Evolutionary conservation across 1,284 basidiomycete genomes (phyloP), one percentile per base, ranked within the genome.

Genomic region (Rhodotorula sp.): DNA sequence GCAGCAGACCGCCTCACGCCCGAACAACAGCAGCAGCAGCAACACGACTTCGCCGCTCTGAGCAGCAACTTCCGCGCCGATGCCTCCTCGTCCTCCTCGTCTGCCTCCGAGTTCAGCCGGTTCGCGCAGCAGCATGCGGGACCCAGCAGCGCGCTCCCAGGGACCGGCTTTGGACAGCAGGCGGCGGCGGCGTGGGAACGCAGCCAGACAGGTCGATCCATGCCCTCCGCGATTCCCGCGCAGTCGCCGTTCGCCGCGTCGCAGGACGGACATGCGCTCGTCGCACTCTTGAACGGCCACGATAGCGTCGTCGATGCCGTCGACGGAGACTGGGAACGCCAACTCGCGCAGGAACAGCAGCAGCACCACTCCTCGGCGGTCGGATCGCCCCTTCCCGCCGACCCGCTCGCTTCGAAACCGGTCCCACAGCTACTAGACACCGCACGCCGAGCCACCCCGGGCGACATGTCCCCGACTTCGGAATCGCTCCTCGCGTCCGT

Each of bases 241-340:
- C 55, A 43, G 58, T 47, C 31, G 12, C 7, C n/a, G 52, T 4
- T n/a, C 21, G 55, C 54, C 28, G 31, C 4, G 23, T 48, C n/a
- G 5, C 49, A 48, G 18, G 73, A 75, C 49, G 73, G 73, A 8
- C 23, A 38, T 6, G 73, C 67, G 31, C 19, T 75, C 23, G 34
- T 55, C 3, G 52, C 52, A 1, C 60, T 75, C 18, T 31, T 75
- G 12, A 26, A 4, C 1, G 59, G 54, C 2, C 34, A 21, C n/a
- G 45, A 26, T 10, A 43, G 38, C 2, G 8, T 47, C 8, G 28
- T 62, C 15, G 70, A 67, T 6, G 50, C 61, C 21, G 52, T 66
- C 10, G 65, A 74, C 38, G 70, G 66, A 2, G 72, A 72, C 18
- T 76, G 72, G 72, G 70, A 71, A n/a, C n/a, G 12, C 4, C 66